Percentiles rank a stretch among this genome's conserved stretches.
Evolutionary conservation across 2,329 filamentous ascomycete species (phyloP).

Genomic region (Bipolaris sorokiniana): DNA sequence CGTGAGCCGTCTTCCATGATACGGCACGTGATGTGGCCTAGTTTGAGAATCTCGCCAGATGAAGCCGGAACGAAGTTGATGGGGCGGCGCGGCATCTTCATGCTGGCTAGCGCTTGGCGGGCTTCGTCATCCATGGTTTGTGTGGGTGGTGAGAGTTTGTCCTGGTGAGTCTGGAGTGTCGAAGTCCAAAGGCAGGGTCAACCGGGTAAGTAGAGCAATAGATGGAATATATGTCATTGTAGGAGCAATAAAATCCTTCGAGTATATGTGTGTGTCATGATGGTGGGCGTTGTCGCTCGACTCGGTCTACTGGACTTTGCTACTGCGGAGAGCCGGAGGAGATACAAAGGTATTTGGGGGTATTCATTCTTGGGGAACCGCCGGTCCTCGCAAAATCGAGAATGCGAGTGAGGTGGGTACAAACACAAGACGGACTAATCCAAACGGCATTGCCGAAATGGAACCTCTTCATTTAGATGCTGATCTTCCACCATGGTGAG

Average conservation of each 20-base stretch:
- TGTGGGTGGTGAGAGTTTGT: constrained; percentile 3
- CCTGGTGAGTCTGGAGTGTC: neutral
- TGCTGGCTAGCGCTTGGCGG: constrained; percentile 38
- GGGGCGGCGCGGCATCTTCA: constrained; percentile 51
- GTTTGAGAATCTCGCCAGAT: constrained; percentile 56
- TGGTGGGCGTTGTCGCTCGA: neutral
- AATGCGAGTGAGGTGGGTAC: neutral
- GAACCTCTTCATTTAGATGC: neutral
- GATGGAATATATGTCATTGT: neutral
- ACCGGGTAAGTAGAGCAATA: neutral
- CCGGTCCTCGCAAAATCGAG: neutral
- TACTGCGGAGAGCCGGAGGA: constrained; percentile 37
- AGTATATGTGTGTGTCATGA: neutral
- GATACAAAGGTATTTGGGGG: constrained; percentile 3
- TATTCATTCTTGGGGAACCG: neutral
- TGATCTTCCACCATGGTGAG: neutral
- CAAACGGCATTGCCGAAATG: neutral
- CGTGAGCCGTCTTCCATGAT: constrained; percentile 60
- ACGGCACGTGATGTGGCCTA: constrained; percentile 58
- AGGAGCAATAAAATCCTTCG: neutral
- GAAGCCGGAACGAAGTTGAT: constrained; percentile 58
- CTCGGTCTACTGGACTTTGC: constrained; percentile 8
- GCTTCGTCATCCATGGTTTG: constrained; percentile 46
- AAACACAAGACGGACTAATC: too few species aligned
- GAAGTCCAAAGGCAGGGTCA: neutral